Evolutionary conservation across 768 basidiomycete species (phyloP).

Genomic region (Xerocomus potaroensis): DNA sequence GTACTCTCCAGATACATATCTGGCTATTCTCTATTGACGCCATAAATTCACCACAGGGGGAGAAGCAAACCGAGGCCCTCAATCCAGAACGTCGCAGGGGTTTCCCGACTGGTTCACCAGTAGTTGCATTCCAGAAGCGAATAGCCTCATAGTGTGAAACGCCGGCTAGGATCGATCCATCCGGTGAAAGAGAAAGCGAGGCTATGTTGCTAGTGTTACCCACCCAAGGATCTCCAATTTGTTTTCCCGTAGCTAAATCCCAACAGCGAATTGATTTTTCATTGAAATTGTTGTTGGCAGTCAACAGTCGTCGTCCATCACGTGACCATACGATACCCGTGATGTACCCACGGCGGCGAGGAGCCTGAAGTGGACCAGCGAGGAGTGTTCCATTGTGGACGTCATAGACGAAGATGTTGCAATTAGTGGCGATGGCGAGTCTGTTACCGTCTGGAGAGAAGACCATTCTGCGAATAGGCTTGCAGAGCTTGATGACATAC

Average conservation of each 20-base stretch:
- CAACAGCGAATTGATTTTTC: constrained; percentile 7
- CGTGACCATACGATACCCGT: constrained; percentile 6
- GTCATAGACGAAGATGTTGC: not conserved
- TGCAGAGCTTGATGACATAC: no score
- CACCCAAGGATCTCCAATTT: constrained; percentile 8
- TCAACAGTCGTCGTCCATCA: constrained; percentile 10
- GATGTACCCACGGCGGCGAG: no score
- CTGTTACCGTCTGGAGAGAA: not conserved
- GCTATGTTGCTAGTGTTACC: constrained; percentile 2
- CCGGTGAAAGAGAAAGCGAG: not conserved
- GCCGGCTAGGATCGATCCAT: not conserved
- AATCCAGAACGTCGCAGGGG: no score
- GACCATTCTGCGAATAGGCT: no score
- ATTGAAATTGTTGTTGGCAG: not conserved
- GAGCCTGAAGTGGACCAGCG: no score
- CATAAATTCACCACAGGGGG: constrained; percentile 5
- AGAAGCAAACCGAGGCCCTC: not conserved
- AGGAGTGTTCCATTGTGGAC: not conserved
- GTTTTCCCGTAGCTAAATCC: not conserved
- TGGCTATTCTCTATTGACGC: not conserved
- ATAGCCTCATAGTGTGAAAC: not conserved
- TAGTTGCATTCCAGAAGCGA: not conserved
- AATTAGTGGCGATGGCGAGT: not conserved
- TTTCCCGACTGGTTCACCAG: no score
- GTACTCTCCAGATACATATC: not conserved